Conservation (phyloP, 768 basidiomycete species). For the Kwoniella heveanensis region DNA sequence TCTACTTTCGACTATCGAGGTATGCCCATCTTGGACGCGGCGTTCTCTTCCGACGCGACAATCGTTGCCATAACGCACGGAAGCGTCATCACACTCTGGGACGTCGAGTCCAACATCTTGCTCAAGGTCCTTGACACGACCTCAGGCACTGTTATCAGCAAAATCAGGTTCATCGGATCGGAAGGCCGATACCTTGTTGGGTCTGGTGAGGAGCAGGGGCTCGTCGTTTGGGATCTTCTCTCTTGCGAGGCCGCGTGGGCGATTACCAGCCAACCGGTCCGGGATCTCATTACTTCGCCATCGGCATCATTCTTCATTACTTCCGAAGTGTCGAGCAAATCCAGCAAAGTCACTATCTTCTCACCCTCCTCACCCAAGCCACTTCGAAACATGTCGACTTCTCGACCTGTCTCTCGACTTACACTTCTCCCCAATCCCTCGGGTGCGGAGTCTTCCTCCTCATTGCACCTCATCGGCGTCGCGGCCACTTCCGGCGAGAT, state of each 20-base stretch:
- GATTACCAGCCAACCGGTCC: conserved; percentile 2
- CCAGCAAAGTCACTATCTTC: conserved; percentile 14
- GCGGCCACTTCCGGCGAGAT: conserved; percentile 43
- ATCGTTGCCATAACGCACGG: conserved; percentile 75
- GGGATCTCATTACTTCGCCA: conserved; percentile 3
- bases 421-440: conserved; percentile 12
- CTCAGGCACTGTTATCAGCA: conserved; percentile 61
- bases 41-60: conserved; percentile 85
- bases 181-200: conserved; percentile 72
- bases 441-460: background rate
- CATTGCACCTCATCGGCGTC: conserved; percentile 39
- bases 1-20: conserved; percentile 71
- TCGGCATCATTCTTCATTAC: conserved; percentile 15
- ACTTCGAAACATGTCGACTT: conserved; percentile 8
- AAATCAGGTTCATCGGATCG: conserved; percentile 68
- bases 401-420: conserved; percentile 8
- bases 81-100: conserved; percentile 71
- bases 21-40: conserved; percentile 64
- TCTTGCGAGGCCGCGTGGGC: conserved; percentile 45
- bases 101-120: conserved; percentile 66
- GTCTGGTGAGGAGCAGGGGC: conserved; percentile 39
- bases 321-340: background rate
- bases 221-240: conserved; percentile 56
- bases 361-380: conserved; percentile 13
- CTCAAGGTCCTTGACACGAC: conserved; percentile 65